These are phyloP conservation scores for Cutaneotrichosporon sp. DNA, from an alignment of 1,284 basidiomycete species.

Conservation along the genomic window DNA sequence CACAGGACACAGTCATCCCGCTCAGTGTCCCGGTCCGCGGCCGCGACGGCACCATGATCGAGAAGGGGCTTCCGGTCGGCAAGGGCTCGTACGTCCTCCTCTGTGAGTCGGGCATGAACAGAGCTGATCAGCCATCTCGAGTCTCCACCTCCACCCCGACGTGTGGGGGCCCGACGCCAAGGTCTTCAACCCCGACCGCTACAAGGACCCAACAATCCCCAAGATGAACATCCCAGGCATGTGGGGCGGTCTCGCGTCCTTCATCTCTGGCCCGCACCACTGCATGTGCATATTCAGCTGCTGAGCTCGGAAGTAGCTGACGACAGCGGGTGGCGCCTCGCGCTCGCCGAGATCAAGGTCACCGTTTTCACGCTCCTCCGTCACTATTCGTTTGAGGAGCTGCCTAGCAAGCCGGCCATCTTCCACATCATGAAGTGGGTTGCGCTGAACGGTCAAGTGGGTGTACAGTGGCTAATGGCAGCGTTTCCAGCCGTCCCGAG, in stretches of 20 bases:
- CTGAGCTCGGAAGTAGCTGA: not conserved
- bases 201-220: slow-evolving; percentile 9
- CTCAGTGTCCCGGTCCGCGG: slow-evolving; percentile 53
- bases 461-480: not conserved
- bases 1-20: slow-evolving; percentile 64
- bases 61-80: slow-evolving; percentile 48
- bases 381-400: slow-evolving; percentile 59
- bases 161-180: slow-evolving; percentile 71
- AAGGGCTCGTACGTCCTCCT: slow-evolving; percentile 35
- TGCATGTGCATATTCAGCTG: slow-evolving; percentile 56
- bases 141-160: slow-evolving; percentile 62
- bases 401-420: slow-evolving; percentile 41
- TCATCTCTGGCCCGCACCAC: slow-evolving; percentile 62
- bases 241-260: slow-evolving; percentile 56
- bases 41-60: slow-evolving; percentile 41
- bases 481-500: slow-evolving; percentile 15
- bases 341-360: slow-evolving; percentile 63
- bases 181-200: slow-evolving; percentile 58
- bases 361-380: slow-evolving; percentile 60
- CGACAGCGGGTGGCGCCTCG: slow-evolving; percentile 62
- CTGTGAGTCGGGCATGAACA: slow-evolving; percentile 29
- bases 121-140: slow-evolving; percentile 23
- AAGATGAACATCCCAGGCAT: slow-evolving; percentile 58
- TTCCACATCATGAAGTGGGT: slow-evolving; percentile 22
- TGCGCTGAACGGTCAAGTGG: not conserved